phyloP scores from a whole-genome alignment of 1,284 basidiomycete genomes.

The Tylopilus sp. region DNA sequence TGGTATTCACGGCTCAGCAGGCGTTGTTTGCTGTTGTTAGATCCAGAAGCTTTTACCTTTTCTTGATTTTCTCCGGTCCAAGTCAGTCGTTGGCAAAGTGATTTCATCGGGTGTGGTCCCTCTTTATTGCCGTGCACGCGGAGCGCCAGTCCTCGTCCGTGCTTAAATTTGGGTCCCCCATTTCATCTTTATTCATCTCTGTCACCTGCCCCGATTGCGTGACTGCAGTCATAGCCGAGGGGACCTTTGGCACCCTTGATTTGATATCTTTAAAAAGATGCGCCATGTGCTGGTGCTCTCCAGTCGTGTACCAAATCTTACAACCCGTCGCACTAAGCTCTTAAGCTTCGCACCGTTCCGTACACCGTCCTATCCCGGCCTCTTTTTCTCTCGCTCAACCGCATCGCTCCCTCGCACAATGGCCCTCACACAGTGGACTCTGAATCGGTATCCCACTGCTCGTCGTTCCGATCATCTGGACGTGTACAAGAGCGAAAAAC shows the following conservation, averaged over 20 bases:
- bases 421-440: slow-evolving; percentile 38
- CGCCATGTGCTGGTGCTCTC: background rate
- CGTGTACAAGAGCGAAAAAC: slow-evolving; percentile 59
- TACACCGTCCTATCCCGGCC: slow-evolving; percentile 6
- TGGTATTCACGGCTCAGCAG: slow-evolving; percentile 3
- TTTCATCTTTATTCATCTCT: slow-evolving; percentile 15
- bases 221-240: slow-evolving; percentile 1
- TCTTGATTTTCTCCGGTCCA: no score
- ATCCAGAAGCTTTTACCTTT: slow-evolving; percentile 24
- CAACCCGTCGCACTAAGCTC: slow-evolving; percentile 21
- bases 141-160: background rate
- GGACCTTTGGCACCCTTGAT: slow-evolving; percentile 35
- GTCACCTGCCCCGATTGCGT: slow-evolving; percentile 17
- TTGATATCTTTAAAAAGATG: slow-evolving; percentile 23
- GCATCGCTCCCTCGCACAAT: slow-evolving; percentile 15
- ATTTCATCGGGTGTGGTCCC: background rate
- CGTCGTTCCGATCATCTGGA: slow-evolving; percentile 65
- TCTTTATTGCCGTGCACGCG: background rate
- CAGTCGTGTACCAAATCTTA: slow-evolving; percentile 19
- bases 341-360: slow-evolving; percentile 16
- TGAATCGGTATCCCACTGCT: slow-evolving; percentile 56
- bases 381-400: slow-evolving; percentile 22
- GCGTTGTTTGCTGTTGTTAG: slow-evolving; percentile 31
- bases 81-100: no score
- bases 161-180: slow-evolving; percentile 5